Evolutionary conservation across 2,329 filamentous ascomycete species (phyloP).

Genomic region (Aspergillus pseudonomiae): DNA sequence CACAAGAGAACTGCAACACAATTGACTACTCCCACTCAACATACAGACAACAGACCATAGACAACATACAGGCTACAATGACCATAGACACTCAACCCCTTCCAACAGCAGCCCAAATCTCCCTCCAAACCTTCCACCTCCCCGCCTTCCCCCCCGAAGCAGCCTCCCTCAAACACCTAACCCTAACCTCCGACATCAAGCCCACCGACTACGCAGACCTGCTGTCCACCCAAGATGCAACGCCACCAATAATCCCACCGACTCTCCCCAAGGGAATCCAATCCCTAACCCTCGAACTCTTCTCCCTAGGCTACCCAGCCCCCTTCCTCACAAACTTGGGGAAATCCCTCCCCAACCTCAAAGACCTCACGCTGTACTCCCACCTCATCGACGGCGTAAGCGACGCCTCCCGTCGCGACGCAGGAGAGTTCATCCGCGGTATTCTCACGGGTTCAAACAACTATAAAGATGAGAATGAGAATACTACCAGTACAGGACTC

Average conservation of each 20-base stretch:
- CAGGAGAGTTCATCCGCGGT: not conserved
- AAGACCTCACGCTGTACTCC: not conserved
- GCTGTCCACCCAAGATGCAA: slow-evolving; percentile 28
- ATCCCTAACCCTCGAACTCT: not conserved
- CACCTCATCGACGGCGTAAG: not conserved
- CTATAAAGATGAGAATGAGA: too few species aligned
- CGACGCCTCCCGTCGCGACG: not conserved
- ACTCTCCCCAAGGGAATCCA: not conserved
- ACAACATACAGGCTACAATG: too few species aligned
- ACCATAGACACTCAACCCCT: not conserved
- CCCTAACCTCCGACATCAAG: slow-evolving; percentile 26
- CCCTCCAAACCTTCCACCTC: not conserved
- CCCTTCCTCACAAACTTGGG: not conserved
- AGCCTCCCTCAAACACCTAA: not conserved
- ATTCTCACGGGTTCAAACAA: not conserved
- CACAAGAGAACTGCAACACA: too few species aligned
- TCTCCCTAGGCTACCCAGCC: not conserved
- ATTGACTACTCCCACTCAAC: too few species aligned
- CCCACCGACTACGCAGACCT: slow-evolving; percentile 49
- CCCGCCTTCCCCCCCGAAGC: not conserved
- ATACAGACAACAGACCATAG: too few species aligned
- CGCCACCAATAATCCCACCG: slow-evolving; percentile 18
- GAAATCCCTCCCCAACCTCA: not conserved
- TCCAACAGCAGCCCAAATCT: not conserved
- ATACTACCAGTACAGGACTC: not conserved